Evolutionary conservation across 1,139 yeast species (phyloP).

Genomic region (Hemisphaericaspora xylanilytica): DNA sequence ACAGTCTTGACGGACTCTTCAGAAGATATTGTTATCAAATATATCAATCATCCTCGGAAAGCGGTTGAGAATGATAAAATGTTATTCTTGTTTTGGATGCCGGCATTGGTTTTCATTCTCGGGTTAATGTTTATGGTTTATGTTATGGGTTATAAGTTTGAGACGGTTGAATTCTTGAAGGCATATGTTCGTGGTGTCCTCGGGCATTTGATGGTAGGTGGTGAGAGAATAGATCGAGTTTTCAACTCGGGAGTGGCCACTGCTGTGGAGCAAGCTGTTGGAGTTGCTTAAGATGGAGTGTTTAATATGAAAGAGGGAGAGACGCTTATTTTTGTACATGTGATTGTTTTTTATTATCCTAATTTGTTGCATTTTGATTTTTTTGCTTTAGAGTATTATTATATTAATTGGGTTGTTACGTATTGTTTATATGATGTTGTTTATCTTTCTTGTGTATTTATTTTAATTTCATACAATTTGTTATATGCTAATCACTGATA

Average conservation of each 20-base stretch:
- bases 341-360: too few species aligned
- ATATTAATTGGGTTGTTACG: too few species aligned
- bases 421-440: too few species aligned
- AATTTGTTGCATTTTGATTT: too few species aligned
- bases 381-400: too few species aligned
- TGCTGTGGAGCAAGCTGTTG: slow-evolving; percentile 27
- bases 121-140: slow-evolving; percentile 51
- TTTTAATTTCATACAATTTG: too few species aligned
- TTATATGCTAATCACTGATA: too few species aligned
- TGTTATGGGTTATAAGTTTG: slow-evolving; percentile 50
- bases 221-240: slow-evolving; percentile 62
- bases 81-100: slow-evolving; percentile 88
- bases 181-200: slow-evolving; percentile 50
- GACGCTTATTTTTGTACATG: too few species aligned
- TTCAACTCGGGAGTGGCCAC: slow-evolving; percentile 30
- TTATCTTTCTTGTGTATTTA: too few species aligned
- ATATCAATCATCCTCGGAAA: slow-evolving; percentile 58
- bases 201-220: slow-evolving; percentile 66
- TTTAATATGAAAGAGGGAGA: too few species aligned
- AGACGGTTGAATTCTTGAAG: slow-evolving; percentile 41
- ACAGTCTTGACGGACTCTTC: slow-evolving; percentile 46
- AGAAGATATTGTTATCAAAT: slow-evolving; percentile 52
- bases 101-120: slow-evolving; percentile 54
- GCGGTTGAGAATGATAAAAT: slow-evolving; percentile 78
- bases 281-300: background rate